Conservation (phyloP, 2,329 filamentous ascomycete genomes). For the Drechslerella dactyloides region DNA sequence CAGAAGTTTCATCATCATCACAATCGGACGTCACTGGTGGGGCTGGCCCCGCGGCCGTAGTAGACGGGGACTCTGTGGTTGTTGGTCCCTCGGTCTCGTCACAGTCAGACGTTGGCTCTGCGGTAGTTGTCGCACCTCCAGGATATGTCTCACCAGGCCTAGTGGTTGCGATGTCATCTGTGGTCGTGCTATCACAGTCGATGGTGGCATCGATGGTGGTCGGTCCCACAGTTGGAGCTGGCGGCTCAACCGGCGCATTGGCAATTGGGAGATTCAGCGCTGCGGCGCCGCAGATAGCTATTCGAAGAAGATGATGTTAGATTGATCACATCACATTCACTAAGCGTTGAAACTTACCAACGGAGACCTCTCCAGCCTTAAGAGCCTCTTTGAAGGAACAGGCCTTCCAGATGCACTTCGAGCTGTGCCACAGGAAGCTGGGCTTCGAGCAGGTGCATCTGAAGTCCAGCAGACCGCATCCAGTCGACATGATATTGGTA, state of each 20-base stretch:
- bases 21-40: constrained; percentile 27
- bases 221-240: constrained; percentile 30
- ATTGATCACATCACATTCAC: neutral
- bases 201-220: constrained; percentile 44
- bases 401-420: constrained; percentile 39
- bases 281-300: constrained; percentile 43
- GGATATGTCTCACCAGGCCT: constrained; percentile 50
- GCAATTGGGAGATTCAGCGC: constrained; percentile 31
- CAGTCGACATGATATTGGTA: constrained; percentile 35
- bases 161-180: constrained; percentile 23
- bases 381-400: constrained; percentile 46
- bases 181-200: constrained; percentile 48
- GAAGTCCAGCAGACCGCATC: constrained; percentile 50
- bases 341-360: constrained; percentile 19
- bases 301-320: neutral
- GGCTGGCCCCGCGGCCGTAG: constrained; percentile 15
- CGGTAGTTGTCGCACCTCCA: constrained; percentile 37
- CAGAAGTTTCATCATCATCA: constrained; percentile 27
- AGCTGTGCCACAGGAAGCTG: constrained; percentile 41
- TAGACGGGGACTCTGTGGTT: constrained; percentile 26
- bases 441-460: constrained; percentile 51
- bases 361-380: constrained; percentile 36
- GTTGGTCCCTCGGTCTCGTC: constrained; percentile 42
- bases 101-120: constrained; percentile 49
- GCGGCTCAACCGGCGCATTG: constrained; percentile 23